These are phyloP conservation scores for Kwoniella pini DNA, from an alignment of 768 basidiomycete species.

Conservation along the genomic window DNA sequence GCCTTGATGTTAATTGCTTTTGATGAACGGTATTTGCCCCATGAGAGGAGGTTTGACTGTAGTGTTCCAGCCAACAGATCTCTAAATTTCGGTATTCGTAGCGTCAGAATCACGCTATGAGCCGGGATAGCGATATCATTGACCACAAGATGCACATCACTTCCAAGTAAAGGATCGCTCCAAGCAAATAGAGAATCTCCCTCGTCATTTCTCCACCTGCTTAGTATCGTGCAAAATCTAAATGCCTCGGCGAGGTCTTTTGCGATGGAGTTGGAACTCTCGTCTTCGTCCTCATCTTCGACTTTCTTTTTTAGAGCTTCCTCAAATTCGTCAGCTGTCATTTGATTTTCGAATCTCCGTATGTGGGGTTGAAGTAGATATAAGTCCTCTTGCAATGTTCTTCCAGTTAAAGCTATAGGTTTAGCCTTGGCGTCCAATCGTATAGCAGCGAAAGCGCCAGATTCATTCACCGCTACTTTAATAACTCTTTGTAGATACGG, in stretches of 20 bases:
- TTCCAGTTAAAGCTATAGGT: conserved; percentile 63
- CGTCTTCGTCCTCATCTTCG: conserved; percentile 57
- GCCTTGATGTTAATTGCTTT: conserved; percentile 58
- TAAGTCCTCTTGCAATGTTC: conserved; percentile 67
- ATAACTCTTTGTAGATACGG: conserved; percentile 82
- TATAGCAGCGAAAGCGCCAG: conserved; percentile 85
- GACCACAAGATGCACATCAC: conserved; percentile 65
- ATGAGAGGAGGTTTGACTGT: conserved; percentile 14
- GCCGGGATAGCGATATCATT: conserved; percentile 54
- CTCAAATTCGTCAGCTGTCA: conserved; percentile 43
- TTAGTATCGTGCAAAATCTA: conserved; percentile 43
- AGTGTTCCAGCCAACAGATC: conserved; percentile 18
- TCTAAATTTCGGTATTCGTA: conserved; percentile 27
- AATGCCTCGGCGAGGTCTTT: conserved; percentile 47
- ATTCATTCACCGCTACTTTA: conserved; percentile 77
- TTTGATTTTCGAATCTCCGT: conserved; percentile 38
- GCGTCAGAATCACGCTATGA: conserved; percentile 33
- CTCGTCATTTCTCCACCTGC: conserved; percentile 43
- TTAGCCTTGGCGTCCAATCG: conserved; percentile 68
- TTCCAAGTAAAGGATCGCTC: conserved; percentile 59
- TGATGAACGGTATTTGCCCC: conserved; percentile 5
- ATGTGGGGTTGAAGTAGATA: conserved; percentile 67
- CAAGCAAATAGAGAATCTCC: conserved; percentile 43
- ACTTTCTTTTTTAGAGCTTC: conserved; percentile 21
- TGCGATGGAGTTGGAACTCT: conserved; percentile 53